A percentile compares a stretch with the other conserved stretches of the same genome.
Conservation (phyloP, 2,329 filamentous ascomycete genomes). For the Xylariaceae sp. region DNA sequence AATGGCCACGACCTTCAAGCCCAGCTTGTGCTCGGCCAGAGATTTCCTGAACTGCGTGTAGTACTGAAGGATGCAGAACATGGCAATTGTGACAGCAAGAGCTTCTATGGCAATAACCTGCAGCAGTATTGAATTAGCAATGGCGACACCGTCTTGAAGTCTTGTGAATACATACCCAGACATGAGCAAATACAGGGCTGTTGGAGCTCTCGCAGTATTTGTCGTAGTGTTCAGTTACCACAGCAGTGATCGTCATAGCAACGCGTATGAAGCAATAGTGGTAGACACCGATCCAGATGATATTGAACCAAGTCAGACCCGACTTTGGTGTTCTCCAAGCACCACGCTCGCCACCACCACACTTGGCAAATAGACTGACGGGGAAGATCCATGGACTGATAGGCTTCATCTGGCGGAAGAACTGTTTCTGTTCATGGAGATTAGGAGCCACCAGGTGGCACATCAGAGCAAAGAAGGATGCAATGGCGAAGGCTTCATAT, state of each 20-base stretch:
- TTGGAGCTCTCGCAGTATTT: conserved; percentile 76
- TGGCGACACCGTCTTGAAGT: neutral
- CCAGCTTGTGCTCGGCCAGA: conserved; percentile 63
- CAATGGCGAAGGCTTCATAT: conserved; percentile 85
- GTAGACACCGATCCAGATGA: conserved; percentile 76
- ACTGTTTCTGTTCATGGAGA: conserved; percentile 75
- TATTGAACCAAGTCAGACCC: conserved; percentile 86
- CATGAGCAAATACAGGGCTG: conserved; percentile 71
- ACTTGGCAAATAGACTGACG: conserved; percentile 63
- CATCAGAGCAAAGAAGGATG: conserved; percentile 77
- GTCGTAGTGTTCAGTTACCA: conserved; percentile 63
- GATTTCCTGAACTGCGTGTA: conserved; percentile 70
- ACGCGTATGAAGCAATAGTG: conserved; percentile 82
- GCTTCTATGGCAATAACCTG: conserved; percentile 64
- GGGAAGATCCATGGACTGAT: conserved; percentile 71
- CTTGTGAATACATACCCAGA: conserved; percentile 58
- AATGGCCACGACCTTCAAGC: conserved; percentile 78
- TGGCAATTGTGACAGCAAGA: conserved; percentile 70
- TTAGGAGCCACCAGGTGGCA: conserved; percentile 75
- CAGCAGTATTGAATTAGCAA: neutral
- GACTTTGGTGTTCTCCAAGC: conserved; percentile 69
- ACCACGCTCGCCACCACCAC: conserved; percentile 64
- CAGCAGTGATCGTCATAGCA: conserved; percentile 71
- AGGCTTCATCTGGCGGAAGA: conserved; percentile 64
- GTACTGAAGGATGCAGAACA: conserved; percentile 86